Conservation (phyloP, 345 rosid genomes). For the Gossypium ekmanianum region DNA sequence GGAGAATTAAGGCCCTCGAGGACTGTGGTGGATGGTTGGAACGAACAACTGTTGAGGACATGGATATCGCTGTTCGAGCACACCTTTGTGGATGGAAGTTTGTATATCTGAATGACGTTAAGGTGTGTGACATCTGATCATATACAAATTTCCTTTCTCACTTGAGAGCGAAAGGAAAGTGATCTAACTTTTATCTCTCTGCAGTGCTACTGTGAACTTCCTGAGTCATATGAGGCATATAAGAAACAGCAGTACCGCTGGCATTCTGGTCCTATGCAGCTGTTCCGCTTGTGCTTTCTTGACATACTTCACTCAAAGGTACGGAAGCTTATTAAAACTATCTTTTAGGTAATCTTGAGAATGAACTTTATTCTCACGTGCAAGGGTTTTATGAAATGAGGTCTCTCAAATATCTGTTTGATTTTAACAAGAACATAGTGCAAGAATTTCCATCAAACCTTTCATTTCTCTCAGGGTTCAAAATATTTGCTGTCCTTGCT, state of each 20-base stretch:
- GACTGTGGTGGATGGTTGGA: conserved; percentile 98
- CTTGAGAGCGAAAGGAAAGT: background rate
- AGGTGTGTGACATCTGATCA: conserved; percentile 36
- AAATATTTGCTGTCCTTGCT: conserved; percentile 41
- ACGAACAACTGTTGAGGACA: conserved; percentile 87
- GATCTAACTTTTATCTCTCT: conserved; percentile 12
- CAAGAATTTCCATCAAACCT: conserved; percentile 38
- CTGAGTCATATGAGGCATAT: conserved; percentile 94
- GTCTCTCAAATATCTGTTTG: conserved; percentile 55
- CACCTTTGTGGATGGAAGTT: conserved; percentile 96
- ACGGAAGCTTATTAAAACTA: background rate
- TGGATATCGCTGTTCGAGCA: conserved; percentile 94
- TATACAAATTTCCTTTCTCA: conserved; percentile 5
- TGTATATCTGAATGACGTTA: conserved; percentile 73
- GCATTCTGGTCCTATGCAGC: conserved; percentile 99
- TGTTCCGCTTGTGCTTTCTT: conserved; percentile 73
- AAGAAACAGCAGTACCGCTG: conserved; percentile 93
- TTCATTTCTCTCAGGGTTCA: conserved; percentile 39
- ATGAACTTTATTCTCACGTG: conserved; percentile 63
- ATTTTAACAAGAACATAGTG: conserved; percentile 48
- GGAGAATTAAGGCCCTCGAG: conserved; percentile 88
- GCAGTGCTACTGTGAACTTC: conserved; percentile 94
- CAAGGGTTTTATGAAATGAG: conserved; percentile 60
- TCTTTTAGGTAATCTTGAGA: conserved; percentile 58
- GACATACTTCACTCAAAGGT: conserved; percentile 80